Conservation (phyloP, 2,329 filamentous ascomycete species). For the Fusarium dimerum region DNA sequence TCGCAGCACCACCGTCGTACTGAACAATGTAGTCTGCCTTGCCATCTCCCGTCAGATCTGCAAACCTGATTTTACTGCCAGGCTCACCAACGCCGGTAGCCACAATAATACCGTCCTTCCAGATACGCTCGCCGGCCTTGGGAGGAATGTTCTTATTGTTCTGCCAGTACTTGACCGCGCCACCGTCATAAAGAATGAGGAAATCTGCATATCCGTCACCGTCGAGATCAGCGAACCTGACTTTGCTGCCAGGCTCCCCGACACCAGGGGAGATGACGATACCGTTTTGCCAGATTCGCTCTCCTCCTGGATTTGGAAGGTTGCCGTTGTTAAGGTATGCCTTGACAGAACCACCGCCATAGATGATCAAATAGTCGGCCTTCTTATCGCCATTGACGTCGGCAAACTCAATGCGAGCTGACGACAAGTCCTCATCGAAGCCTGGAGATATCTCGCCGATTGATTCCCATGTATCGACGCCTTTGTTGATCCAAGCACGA, state of each 20-base stretch:
- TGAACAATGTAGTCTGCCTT: not conserved
- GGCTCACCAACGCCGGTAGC: not conserved
- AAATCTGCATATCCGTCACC: not conserved
- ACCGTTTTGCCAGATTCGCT: not conserved
- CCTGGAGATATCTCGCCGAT: slow-evolving; percentile 7
- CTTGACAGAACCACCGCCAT: too few relatives aligned
- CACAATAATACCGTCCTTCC: not conserved
- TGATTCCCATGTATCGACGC: slow-evolving; percentile 1
- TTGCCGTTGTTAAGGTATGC: too few relatives aligned
- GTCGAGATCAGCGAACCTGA: not conserved
- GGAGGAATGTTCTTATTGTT: slow-evolving; percentile 1
- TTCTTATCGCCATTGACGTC: slow-evolving; percentile 1
- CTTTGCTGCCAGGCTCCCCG: not conserved
- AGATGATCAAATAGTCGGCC: not conserved
- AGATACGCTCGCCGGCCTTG: not conserved
- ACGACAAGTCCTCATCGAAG: slow-evolving; percentile 3
- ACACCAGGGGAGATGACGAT: not conserved
- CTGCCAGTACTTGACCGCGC: not conserved
- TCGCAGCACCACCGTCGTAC: not conserved
- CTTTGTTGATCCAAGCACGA: slow-evolving; percentile 9
- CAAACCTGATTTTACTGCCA: not conserved
- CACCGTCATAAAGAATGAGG: not conserved
- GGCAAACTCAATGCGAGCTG: slow-evolving; percentile 4
- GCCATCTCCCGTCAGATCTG: not conserved
- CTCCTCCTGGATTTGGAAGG: not conserved